phyloP scores from a whole-genome alignment of 768 basidiomycete genomes.

The Tephrocybe sp. region DNA sequence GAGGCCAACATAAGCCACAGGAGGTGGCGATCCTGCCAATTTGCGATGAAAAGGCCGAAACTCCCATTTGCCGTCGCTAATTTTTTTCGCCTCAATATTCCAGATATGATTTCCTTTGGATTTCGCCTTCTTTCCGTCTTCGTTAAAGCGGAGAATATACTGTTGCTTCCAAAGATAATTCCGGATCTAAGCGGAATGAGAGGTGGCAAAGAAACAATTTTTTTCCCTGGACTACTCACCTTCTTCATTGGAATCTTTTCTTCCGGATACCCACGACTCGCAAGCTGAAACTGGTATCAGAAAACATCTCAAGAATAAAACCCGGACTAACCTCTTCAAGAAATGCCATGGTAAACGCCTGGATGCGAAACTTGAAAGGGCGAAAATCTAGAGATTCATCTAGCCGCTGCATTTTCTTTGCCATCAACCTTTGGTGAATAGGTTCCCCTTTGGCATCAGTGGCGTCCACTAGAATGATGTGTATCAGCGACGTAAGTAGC shows the following conservation, averaged over 20 bases:
- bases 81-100: constrained; percentile 95
- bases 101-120: constrained; percentile 99
- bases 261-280: constrained; percentile 82
- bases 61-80: constrained; percentile 71
- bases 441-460: constrained; percentile 94
- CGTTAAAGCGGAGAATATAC: constrained; percentile 95
- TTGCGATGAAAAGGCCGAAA: constrained; percentile 88
- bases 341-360: constrained; percentile 95
- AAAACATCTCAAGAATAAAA: neutral
- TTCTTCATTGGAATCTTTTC: constrained; percentile 97
- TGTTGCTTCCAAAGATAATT: constrained; percentile 96
- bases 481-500: too few species aligned
- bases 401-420: constrained; percentile 96
- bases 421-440: constrained; percentile 97
- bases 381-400: constrained; percentile 96
- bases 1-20: constrained; percentile 77
- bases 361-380: constrained; percentile 98
- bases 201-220: constrained; percentile 1
- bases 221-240: constrained; percentile 47
- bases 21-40: constrained; percentile 79
- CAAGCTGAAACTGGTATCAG: constrained; percentile 49
- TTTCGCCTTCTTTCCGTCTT: constrained; percentile 98
- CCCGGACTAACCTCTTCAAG: constrained; percentile 70
- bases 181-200: constrained; percentile 56
- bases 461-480: constrained; percentile 89